Base-by-base conservation (phyloP, 495 filamentous ascomycete species). In the Tuber magnatum region DNA sequence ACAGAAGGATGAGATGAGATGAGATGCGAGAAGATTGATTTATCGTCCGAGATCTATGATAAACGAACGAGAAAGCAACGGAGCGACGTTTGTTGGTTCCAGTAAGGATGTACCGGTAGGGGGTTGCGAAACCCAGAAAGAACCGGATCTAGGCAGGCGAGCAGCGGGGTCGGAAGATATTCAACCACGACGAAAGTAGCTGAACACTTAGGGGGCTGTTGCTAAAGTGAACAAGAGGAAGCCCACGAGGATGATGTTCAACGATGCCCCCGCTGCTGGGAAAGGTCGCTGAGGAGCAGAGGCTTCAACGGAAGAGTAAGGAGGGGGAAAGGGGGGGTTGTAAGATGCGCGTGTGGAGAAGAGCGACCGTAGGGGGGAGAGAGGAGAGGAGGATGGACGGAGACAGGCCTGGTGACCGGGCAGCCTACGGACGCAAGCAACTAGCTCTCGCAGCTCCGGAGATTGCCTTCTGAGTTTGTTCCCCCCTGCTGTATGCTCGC, bases 251-350 rank as follows among this genome's bases (percentile, higher is more conserved):
- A 35, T 65, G 28, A 20, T 65, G 56, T 65, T 20, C 56, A 35
- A 65, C 56, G 56, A 65, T 65, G 28, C 12, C 35, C 28, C 14
- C 16, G 12, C 9, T 61, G 12, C 51, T 32, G n/a, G 2, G 12
- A 61, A 61, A 32, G n/a, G 51, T 61, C 10, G 51, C n/a, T 65
- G 35, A 35, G 56, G 14, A 65, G 56, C 56, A 65, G 28, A 35
- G 16, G 56, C 35, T 65, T 18, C 51, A 12, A 61, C 51, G 28
- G 56, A 80, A 78, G 78, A 78, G 79, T 80, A 80, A 80, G 73
- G 79, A 75, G 77, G 78, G 77, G n/a, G n/a, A n/a, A n/a, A 40
- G 39, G 71, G 72, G 74, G 80, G 56, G 74, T 77, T 78, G 73
- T 71, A 65, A 65, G 75, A 72, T 74, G 77, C 69, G 76, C 20